These are phyloP conservation scores for Fusarium humuli DNA, from an alignment of 2,329 filamentous ascomycete species.

Conservation along the genomic window DNA sequence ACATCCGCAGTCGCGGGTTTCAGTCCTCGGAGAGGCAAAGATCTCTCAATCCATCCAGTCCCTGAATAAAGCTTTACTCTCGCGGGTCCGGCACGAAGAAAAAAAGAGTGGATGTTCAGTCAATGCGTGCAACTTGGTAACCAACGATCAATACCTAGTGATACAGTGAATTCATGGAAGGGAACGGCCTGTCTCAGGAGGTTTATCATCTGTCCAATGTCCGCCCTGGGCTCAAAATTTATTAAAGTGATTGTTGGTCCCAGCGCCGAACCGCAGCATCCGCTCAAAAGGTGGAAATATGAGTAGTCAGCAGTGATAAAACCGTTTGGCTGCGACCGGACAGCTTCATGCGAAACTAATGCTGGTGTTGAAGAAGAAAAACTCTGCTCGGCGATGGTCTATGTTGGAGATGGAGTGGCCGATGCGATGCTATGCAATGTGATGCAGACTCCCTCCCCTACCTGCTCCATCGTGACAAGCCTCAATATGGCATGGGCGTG, in stretches of 20 bases:
- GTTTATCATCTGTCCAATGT: conserved; percentile 6
- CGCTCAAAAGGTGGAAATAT: conserved; percentile 19
- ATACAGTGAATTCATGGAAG: conserved; percentile 39
- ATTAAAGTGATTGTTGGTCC: conserved; percentile 38
- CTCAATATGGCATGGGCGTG: conserved; percentile 25
- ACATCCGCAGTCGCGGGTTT: conserved; percentile 31
- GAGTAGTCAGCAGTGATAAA: conserved; percentile 12
- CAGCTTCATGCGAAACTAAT: conserved; percentile 38
- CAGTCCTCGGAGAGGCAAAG: conserved; percentile 32
- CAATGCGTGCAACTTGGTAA: background rate
- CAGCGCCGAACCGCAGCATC: conserved; percentile 36
- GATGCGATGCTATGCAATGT: conserved; percentile 15
- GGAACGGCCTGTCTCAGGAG: conserved; percentile 37
- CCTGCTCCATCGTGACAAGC: conserved; percentile 39
- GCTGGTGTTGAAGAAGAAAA: conserved; percentile 23
- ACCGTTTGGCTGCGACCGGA: conserved; percentile 31
- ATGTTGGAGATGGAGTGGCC: conserved; percentile 36
- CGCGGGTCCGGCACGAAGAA: background rate
- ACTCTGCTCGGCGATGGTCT: conserved; percentile 17
- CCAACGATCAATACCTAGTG: conserved; percentile 39
- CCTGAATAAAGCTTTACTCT: conserved; percentile 9
- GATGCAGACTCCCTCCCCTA: conserved; percentile 25
- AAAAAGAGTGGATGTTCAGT: conserved; percentile 19
- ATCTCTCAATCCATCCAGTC: conserved; percentile 3
- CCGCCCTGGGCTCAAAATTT: conserved; percentile 31